A percentile compares a stretch with the other conserved stretches of the same genome.
phyloP scores from a whole-genome alignment of 305 asterid species.

The Fraxinus latifolia region DNA sequence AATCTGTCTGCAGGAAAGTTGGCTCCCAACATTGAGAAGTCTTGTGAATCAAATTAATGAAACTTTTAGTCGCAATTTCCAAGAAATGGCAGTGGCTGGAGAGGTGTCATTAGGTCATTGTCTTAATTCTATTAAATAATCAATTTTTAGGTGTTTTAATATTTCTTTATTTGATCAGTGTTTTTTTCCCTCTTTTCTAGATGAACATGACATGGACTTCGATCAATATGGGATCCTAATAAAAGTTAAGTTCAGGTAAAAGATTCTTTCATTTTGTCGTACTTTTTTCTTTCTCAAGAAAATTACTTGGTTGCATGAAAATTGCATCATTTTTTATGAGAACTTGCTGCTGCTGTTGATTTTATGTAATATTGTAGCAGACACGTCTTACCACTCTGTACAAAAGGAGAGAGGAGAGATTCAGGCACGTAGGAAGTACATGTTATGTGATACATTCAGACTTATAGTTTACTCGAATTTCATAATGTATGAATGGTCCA shows the following conservation, averaged over 20 bases:
- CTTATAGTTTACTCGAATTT: background rate
- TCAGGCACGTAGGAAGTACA: background rate
- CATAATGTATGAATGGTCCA: background rate
- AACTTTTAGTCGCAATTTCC: conserved; percentile 84
- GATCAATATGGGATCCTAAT: conserved; percentile 88
- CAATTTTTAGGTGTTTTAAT: conserved; percentile 13
- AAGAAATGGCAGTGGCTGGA: conserved; percentile 99
- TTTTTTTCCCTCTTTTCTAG: conserved; percentile 34
- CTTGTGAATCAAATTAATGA: conserved; percentile 78
- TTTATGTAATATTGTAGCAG: background rate
- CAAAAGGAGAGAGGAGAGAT: background rate
- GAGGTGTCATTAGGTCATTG: conserved; percentile 81
- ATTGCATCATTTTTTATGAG: background rate
- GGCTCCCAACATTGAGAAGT: conserved; percentile 85
- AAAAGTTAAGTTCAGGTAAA: conserved; percentile 94
- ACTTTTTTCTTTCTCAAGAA: conserved; percentile 2
- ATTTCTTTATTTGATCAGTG: conserved; percentile 26
- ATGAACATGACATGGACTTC: conserved; percentile 80
- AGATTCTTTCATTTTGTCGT: conserved; percentile 8
- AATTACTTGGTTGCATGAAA: background rate
- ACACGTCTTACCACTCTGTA: background rate
- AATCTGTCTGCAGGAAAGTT: conserved; percentile 60
- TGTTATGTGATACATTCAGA: conserved; percentile 16
- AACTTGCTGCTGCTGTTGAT: background rate
- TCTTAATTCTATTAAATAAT: conserved; percentile 9